Evolutionary conservation across 2,329 filamentous ascomycete species (phyloP), one percentile per base, ranked within the genome.

Genomic region (Xylariaceae sp.): DNA sequence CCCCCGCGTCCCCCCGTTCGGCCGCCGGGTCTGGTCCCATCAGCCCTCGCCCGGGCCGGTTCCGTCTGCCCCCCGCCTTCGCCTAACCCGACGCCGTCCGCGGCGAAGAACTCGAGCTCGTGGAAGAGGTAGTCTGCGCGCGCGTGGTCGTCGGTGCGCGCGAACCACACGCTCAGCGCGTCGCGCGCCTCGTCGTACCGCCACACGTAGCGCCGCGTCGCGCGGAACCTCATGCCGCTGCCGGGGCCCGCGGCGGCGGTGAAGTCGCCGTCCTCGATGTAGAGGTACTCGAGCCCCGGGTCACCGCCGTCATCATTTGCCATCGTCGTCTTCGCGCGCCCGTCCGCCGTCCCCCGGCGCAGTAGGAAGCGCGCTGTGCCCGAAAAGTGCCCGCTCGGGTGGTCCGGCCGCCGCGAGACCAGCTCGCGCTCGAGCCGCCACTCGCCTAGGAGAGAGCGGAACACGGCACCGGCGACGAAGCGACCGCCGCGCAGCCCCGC

Each of bases 111-210:
- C 37, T 80, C 70, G n/a, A 88, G 61, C 42, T 79, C 71, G 47
- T 88, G 83, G 55, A 89, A 90, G 14, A 88, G 61, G 42, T 87
- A 83, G 50, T 87, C 83, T 0, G 79, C 77, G 11, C 68, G 67
- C 35, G 64, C 64, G 12, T 66, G 57, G 43, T 84, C 77, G 12
- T 81, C 73, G 1, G 71, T 65, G 42, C 77, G 76, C 24, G 76
- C 76, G 46, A 88, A 88, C 83, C 83, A 89, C 1, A 83, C 77
- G 39, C 75, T 82, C 15, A 89, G 60, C 18, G 55, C 57, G 47
- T 87, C 81, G 1, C 50, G 60, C 8, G 37, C 46, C 42, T 80
- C 77, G 28, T 75, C 64, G 47, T 87, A 88, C 0, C 83, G 72
- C 65, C 83, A 88, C 2, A 85, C 67, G 47, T 89, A 89, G 9